These are phyloP conservation scores for Talaromyces sp. DNA, from an alignment of 2,329 filamentous ascomycete species.

Conservation along the genomic window DNA sequence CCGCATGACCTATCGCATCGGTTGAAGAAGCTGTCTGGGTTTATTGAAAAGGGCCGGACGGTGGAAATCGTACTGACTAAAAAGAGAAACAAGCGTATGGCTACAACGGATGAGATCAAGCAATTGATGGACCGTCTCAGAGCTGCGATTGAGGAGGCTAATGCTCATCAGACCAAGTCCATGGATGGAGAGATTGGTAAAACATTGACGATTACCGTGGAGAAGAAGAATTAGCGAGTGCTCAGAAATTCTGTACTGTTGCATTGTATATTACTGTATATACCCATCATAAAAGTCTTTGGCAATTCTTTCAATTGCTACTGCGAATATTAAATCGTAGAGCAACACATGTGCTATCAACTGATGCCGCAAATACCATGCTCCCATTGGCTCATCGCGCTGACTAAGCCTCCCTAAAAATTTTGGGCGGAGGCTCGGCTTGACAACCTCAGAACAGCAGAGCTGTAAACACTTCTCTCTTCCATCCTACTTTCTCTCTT, in stretches of 20 bases:
- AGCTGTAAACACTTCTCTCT: conserved; percentile 27
- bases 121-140: conserved; percentile 54
- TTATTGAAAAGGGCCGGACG: conserved; percentile 69
- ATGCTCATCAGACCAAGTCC: conserved; percentile 38
- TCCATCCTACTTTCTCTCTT: conserved; percentile 22
- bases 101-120: conserved; percentile 59
- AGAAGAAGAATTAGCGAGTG: conserved; percentile 27
- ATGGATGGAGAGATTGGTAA: conserved; percentile 43
- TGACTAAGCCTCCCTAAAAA: conserved; percentile 39
- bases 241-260: not conserved
- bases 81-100: conserved; percentile 61
- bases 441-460: conserved; percentile 19
- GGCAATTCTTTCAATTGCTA: not conserved
- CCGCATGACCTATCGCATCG: conserved; percentile 70
- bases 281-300: not conserved
- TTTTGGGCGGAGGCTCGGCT: conserved; percentile 29
- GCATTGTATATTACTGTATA: conserved; percentile 2
- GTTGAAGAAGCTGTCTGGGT: conserved; percentile 63
- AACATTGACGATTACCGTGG: conserved; percentile 35
- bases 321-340: no score
- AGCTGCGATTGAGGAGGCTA: conserved; percentile 43
- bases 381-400: conserved; percentile 31
- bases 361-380: conserved; percentile 28
- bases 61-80: conserved; percentile 71
- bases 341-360: not conserved